Base-by-base conservation (phyloP, 1,139 yeast species). In the Saccharomycopsis hybrid region DNA sequence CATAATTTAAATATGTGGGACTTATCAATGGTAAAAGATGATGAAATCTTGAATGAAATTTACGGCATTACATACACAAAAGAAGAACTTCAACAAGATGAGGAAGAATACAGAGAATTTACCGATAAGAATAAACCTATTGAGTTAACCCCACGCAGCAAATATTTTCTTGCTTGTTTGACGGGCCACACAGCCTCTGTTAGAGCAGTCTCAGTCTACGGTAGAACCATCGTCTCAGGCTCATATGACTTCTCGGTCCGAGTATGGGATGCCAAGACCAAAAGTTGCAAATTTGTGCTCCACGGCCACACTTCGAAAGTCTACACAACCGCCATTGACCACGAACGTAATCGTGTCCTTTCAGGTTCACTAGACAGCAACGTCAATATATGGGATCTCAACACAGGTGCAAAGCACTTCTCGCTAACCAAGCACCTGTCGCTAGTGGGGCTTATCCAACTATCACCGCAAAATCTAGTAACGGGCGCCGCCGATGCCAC, bases 401-500 rank as follows among this genome's bases (percentile, higher is more conserved):
- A 77, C 57, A 75, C 83, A 32, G 97, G 97, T 8, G 74, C 78
- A 45, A 71, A 83, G 42, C 63, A 85, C 31, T 72, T 78, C 50
- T 76, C 86, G 1, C 68, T 87, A 39, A 86, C 80, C 53, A 97
- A 97, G 0, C 98, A 92, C 65, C 81, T 88, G 0, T 86, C 94
- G 11, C 69, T 92, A 25, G 98, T 92, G 25, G 98, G 98, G 0
- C 70, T 92, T 27, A 72, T 94, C 35, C 89, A 86, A 44, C 73
- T 90, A 28, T 82, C 88, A 5, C 82, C 85, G 41, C 81, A 84
- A 25, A 81, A 80, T 41, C 72, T 92, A n/a, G 96, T 92, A 1
- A 85, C 95, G 39, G 98, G 97, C 0, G 97, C 97, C 1, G 97
- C 97, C 0, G 98, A 92, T 64, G 80, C 95, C 1, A 83, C 97